These are phyloP conservation scores for Areca catechu DNA, from an alignment of 176 grass and related monocot species.

Conservation along the genomic window DNA sequence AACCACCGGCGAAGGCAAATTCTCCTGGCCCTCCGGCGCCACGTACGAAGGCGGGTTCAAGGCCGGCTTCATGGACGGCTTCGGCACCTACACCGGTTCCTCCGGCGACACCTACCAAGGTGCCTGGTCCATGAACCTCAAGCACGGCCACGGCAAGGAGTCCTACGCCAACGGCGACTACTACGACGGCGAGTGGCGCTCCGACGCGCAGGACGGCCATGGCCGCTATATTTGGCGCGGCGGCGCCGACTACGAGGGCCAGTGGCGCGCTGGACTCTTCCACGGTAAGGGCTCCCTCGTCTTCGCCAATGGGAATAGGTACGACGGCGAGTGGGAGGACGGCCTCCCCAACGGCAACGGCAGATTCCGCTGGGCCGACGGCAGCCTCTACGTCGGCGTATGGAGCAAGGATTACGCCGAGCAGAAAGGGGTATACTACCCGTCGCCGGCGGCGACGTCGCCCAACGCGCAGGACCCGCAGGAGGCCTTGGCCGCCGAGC, in stretches of 20 bases:
- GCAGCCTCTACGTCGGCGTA: slow-evolving; percentile 61
- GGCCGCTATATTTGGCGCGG: slow-evolving; percentile 16
- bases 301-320: slow-evolving; percentile 22
- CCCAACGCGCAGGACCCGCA: slow-evolving; percentile 63
- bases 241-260: slow-evolving; percentile 10
- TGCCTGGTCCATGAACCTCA: slow-evolving; percentile 16
- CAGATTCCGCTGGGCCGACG: slow-evolving; percentile 73
- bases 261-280: slow-evolving; percentile 6
- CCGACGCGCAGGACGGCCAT: slow-evolving; percentile 17
- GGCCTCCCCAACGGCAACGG: slow-evolving; percentile 70
- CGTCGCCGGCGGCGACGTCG: slow-evolving; percentile 47
- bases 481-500: slow-evolving; percentile 56
- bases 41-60: slow-evolving; percentile 17
- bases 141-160: slow-evolving; percentile 11
- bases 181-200: slow-evolving; percentile 21
- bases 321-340: slow-evolving; percentile 84
- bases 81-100: slow-evolving; percentile 10
- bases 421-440: slow-evolving; percentile 80
- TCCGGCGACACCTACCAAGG: slow-evolving; percentile 8
- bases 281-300: background rate
- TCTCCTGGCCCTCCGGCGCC: slow-evolving; percentile 16
- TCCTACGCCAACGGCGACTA: slow-evolving; percentile 15
- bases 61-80: slow-evolving; percentile 19
- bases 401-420: slow-evolving; percentile 60
- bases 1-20: slow-evolving; percentile 8